Percentiles rank a stretch among this genome's conserved stretches.
Evolutionary conservation across 768 basidiomycete species (phyloP).

Genomic region (Boletus bicolor): DNA sequence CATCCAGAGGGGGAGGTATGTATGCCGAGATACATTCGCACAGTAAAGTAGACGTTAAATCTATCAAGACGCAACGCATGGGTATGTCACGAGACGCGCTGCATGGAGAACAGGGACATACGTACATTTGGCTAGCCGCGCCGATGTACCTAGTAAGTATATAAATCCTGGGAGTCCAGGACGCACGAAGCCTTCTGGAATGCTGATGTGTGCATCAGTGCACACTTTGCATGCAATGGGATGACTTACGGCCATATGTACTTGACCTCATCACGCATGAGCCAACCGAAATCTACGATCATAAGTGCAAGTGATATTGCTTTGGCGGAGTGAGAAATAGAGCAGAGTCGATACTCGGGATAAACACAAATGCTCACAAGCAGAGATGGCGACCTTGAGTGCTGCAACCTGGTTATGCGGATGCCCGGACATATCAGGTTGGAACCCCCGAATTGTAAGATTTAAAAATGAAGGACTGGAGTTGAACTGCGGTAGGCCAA

Average conservation of each 20-base stretch:
- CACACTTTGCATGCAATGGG: background rate
- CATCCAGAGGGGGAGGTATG: slow-evolving; percentile 7
- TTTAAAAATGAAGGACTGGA: background rate
- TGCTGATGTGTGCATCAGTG: background rate
- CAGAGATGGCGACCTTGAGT: slow-evolving; percentile 8
- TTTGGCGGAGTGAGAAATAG: background rate
- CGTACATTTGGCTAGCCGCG: slow-evolving; percentile 20
- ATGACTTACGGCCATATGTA: slow-evolving; percentile 24
- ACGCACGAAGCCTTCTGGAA: slow-evolving; percentile 5
- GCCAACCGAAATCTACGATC: slow-evolving; percentile 13
- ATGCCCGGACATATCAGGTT: background rate
- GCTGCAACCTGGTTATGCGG: background rate
- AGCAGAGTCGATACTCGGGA: background rate
- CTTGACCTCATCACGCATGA: slow-evolving; percentile 15
- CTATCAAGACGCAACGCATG: slow-evolving; percentile 1
- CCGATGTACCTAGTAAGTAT: slow-evolving; percentile 12
- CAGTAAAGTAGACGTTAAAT: slow-evolving; percentile 20
- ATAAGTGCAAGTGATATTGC: slow-evolving; percentile 13
- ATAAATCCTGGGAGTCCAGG: too few relatives aligned
- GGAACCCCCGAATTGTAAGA: background rate
- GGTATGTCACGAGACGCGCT: background rate
- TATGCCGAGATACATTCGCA: slow-evolving; percentile 17
- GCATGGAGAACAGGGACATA: background rate
- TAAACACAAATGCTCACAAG: slow-evolving; percentile 6
- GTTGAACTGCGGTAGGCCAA: background rate